These are phyloP conservation scores for Cruciata laevipes DNA, from an alignment of 257 asterid genomes.

Conservation along the genomic window DNA sequence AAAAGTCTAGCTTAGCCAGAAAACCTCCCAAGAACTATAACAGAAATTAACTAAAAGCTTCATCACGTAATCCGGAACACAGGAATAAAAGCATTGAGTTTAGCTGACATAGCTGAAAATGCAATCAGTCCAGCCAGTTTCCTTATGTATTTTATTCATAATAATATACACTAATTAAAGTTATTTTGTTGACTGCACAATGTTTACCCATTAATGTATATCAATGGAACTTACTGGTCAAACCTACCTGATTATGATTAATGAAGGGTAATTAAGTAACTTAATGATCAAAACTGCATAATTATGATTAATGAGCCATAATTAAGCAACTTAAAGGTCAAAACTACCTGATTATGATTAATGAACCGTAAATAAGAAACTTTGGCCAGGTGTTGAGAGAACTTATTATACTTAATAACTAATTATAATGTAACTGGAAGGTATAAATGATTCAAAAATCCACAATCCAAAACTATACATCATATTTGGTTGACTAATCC, in stretches of 20 bases:
- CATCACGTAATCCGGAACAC: neutral
- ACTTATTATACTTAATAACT: too few relatives aligned
- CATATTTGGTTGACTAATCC: neutral
- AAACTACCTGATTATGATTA: too few relatives aligned
- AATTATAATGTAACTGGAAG: neutral
- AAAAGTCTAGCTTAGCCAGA: neutral
- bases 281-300: neutral
- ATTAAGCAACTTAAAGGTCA: neutral
- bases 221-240: neutral
- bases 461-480: neutral
- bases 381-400: neutral
- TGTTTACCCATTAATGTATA: neutral
- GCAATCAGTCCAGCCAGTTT: neutral
- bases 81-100: neutral
- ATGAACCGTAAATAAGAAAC: neutral
- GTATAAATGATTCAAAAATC: neutral
- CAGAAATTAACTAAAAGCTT: neutral
- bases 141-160: neutral
- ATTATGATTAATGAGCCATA: neutral
- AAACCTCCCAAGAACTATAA: neutral
- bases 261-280: neutral
- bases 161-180: neutral
- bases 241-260: neutral
- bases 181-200: neutral
- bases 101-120: too few relatives aligned